These are phyloP conservation scores for Talaromyces sp. DNA, from an alignment of 2,329 filamentous ascomycete genomes.

Conservation along the genomic window DNA sequence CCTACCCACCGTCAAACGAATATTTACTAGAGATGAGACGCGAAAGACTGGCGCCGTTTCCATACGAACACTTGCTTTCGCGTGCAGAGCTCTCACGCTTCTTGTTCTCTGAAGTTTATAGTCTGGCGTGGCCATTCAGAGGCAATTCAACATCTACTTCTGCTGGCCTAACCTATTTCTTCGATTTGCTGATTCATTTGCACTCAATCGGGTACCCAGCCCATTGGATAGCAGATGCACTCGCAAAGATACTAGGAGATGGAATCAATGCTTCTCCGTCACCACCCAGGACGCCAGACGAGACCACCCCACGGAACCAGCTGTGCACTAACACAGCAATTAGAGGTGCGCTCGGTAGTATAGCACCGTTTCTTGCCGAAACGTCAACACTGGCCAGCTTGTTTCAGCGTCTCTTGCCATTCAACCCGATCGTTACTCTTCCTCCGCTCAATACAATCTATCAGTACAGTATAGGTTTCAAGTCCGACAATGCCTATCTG, in stretches of 20 bases:
- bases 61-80: constrained; percentile 14
- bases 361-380: constrained; percentile 12
- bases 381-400: constrained; percentile 12
- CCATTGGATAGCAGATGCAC: constrained; percentile 19
- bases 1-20: background rate
- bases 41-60: background rate
- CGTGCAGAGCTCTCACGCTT: constrained; percentile 16
- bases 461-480: constrained; percentile 11
- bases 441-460: constrained; percentile 4
- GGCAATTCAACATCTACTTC: background rate
- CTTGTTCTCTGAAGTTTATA: constrained; percentile 11
- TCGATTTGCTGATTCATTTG: constrained; percentile 17
- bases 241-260: constrained; percentile 15
- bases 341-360: background rate
- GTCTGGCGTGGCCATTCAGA: constrained; percentile 6
- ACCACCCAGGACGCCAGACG: constrained; percentile 13
- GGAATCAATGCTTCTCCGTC: constrained; percentile 7
- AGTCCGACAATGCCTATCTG: background rate
- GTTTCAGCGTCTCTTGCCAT: constrained; percentile 18
- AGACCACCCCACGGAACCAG: background rate
- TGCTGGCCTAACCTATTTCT: constrained; percentile 15
- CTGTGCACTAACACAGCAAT: background rate
- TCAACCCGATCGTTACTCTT: background rate
- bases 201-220: constrained; percentile 18
- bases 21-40: constrained; percentile 13